Percentiles rank a stretch among this genome's conserved stretches.
Evolutionary conservation across 2,329 filamentous ascomycete species (phyloP).

Genomic region (Venturia pyrina): DNA sequence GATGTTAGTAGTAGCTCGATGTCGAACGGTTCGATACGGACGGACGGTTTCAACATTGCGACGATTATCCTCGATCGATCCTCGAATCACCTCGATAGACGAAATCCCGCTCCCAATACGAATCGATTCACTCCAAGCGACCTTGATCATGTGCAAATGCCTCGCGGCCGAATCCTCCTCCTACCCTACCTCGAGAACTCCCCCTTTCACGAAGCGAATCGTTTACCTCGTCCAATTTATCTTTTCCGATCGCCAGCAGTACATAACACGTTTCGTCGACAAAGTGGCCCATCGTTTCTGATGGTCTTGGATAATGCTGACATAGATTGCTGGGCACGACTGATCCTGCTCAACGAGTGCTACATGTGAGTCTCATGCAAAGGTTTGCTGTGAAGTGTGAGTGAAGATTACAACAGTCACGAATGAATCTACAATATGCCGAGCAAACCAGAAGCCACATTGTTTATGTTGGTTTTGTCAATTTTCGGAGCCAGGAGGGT

Average conservation of each 20-base stretch:
- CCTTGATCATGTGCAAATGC: conserved; percentile 2
- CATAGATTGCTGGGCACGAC: background rate
- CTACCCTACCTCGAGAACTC: background rate
- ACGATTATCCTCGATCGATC: conserved; percentile 3
- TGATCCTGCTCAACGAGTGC: background rate
- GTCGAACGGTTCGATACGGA: conserved; percentile 8
- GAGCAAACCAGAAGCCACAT: background rate
- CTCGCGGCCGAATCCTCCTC: conserved; percentile 4
- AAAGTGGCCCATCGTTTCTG: background rate
- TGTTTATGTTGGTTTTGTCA: background rate
- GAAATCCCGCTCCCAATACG: background rate
- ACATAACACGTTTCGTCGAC: background rate
- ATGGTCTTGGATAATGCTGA: background rate
- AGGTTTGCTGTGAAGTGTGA: background rate
- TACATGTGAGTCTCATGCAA: background rate
- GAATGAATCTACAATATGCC: background rate
- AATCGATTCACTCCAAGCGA: background rate
- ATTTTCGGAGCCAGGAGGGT: background rate
- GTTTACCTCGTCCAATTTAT: conserved; percentile 1
- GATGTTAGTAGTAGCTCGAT: conserved; percentile 10
- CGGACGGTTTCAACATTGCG: conserved; percentile 7
- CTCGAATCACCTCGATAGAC: conserved; percentile 6
- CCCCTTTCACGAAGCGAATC: background rate
- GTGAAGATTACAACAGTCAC: background rate
- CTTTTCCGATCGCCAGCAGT: background rate